Percentiles rank a stretch among this genome's conserved stretches.
Evolutionary conservation across 805 yeast species (phyloP).

Genomic region (Suhomyces xylopsoci): DNA sequence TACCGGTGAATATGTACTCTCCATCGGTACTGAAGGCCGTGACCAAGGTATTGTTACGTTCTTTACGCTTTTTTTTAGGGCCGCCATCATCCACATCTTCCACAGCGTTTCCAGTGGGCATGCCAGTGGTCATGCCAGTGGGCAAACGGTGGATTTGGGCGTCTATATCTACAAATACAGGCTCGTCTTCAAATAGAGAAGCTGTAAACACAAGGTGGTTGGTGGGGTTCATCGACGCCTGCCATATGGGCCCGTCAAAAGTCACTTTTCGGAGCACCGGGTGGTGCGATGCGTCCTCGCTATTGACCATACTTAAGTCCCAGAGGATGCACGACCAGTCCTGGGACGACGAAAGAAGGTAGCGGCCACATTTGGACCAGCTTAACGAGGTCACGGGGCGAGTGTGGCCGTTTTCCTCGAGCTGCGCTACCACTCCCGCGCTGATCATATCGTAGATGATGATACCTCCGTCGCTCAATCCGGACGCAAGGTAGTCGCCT

Average conservation of each 20-base stretch:
- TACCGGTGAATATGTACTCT: conserved; percentile 63
- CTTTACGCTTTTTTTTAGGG: conserved; percentile 14
- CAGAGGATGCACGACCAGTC: conserved; percentile 83
- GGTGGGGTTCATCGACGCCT: conserved; percentile 53
- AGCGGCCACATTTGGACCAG: conserved; percentile 76
- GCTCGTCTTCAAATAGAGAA: conserved; percentile 61
- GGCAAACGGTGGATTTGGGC: conserved; percentile 7
- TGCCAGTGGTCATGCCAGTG: too few relatives aligned
- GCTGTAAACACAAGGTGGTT: conserved; percentile 52
- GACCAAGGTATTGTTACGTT: conserved; percentile 43
- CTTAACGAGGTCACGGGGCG: conserved; percentile 67
- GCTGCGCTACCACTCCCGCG: conserved; percentile 47
- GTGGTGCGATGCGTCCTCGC: conserved; percentile 8
- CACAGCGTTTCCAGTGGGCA: too few relatives aligned
- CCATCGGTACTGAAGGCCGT: conserved; percentile 54
- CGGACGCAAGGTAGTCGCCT: conserved; percentile 87
- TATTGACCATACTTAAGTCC: conserved; percentile 53
- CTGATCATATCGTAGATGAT: conserved; percentile 75
- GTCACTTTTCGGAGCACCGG: conserved; percentile 42
- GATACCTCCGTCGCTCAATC: conserved; percentile 69
- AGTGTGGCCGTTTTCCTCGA: conserved; percentile 56
- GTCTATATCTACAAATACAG: conserved; percentile 43
- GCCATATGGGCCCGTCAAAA: conserved; percentile 76
- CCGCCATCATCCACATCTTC: conserved; percentile 6
- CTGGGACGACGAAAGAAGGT: conserved; percentile 64